A percentile compares a stretch with the other conserved stretches of the same genome.
Evolutionary conservation across 1,284 basidiomycete species (phyloP).

Genomic region (Malassezia equina): DNA sequence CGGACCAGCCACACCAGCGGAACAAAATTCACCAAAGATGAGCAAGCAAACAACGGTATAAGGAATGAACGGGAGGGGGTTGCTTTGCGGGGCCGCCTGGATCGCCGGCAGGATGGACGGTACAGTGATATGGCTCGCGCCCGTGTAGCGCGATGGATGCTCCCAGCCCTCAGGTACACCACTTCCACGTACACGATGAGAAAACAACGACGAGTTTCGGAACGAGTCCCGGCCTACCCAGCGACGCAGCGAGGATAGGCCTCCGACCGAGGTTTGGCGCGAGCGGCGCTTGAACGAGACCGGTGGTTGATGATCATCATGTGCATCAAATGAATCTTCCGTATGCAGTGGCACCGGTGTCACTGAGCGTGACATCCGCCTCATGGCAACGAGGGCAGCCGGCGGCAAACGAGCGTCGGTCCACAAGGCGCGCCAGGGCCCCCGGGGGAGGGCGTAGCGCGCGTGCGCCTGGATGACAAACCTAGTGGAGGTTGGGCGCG

Average conservation of each 20-base stretch:
- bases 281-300: slow-evolving; percentile 15
- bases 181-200: neutral
- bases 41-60: slow-evolving; percentile 44
- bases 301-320: neutral
- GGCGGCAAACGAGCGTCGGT: neutral
- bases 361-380: neutral
- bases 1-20: slow-evolving; percentile 57
- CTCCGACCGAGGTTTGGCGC: neutral
- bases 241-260: neutral
- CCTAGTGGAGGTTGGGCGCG: neutral
- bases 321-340: neutral
- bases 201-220: neutral
- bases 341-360: neutral
- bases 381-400: neutral
- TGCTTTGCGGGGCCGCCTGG: slow-evolving; percentile 22
- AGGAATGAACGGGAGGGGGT: slow-evolving; percentile 39
- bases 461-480: neutral
- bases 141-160: slow-evolving; percentile 11
- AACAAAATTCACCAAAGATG: slow-evolving; percentile 54
- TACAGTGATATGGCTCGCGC: slow-evolving; percentile 15
- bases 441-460: neutral
- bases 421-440: neutral
- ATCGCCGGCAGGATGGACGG: slow-evolving; percentile 19
- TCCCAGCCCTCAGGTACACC: slow-evolving; percentile 10
- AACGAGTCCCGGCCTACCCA: slow-evolving; percentile 4